Conservation (phyloP, 495 filamentous ascomycete genomes). For the Tuber aestivum region DNA sequence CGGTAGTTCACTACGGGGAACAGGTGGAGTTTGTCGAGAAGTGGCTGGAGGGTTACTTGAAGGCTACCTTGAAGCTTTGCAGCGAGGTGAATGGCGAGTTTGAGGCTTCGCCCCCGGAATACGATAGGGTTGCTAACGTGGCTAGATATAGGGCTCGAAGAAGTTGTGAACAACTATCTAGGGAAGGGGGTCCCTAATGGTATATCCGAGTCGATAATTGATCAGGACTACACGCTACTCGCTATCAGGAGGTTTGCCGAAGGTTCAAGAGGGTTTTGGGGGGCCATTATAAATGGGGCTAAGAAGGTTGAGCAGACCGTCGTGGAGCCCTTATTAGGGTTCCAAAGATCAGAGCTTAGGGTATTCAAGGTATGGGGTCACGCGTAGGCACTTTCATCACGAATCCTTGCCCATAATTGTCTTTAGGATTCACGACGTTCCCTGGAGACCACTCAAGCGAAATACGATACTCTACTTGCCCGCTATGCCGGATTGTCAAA, state of each 20-base stretch:
- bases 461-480: conserved; percentile 70
- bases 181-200: conserved; percentile 59
- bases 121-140: conserved; percentile 2
- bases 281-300: conserved; percentile 59
- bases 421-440: conserved; percentile 64
- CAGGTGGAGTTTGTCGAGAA: conserved; percentile 85
- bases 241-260: conserved; percentile 80
- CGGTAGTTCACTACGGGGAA: conserved; percentile 79
- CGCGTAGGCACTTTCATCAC: not conserved
- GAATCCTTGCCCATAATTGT: conserved; percentile 10
- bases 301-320: conserved; percentile 69
- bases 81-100: conserved; percentile 68
- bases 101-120: conserved; percentile 33
- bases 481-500: conserved; percentile 80
- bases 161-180: conserved; percentile 64
- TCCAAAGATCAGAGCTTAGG: conserved; percentile 66
- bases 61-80: conserved; percentile 67
- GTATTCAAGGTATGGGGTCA: conserved; percentile 54
- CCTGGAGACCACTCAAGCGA: conserved; percentile 74
- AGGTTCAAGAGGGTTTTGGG: conserved; percentile 79
- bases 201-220: conserved; percentile 71
- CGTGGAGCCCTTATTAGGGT: conserved; percentile 71
- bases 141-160: conserved; percentile 27
- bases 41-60: conserved; percentile 87
- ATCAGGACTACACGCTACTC: conserved; percentile 88